These are phyloP conservation scores for Tubosaeta brunneosetosa DNA, from an alignment of 768 basidiomycete genomes.

Conservation along the genomic window DNA sequence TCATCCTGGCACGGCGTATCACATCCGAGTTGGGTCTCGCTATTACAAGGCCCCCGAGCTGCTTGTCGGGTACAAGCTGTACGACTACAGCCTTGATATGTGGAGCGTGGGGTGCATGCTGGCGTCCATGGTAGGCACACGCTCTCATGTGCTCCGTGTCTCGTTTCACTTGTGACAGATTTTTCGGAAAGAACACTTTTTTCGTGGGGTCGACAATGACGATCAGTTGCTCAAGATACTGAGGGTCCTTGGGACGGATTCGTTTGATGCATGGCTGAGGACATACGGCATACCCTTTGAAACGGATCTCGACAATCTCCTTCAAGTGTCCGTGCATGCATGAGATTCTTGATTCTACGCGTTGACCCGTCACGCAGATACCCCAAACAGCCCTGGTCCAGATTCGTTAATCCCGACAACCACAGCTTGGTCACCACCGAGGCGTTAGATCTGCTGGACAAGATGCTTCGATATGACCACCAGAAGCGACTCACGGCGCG, in stretches of 20 bases:
- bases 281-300: slow-evolving; percentile 64
- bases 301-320: slow-evolving; percentile 52
- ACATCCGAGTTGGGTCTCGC: slow-evolving; percentile 65
- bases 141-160: not conserved
- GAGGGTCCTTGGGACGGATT: slow-evolving; percentile 64
- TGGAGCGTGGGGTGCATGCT: slow-evolving; percentile 76
- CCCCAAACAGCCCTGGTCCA: slow-evolving; percentile 59
- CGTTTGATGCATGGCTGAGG: slow-evolving; percentile 56
- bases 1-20: slow-evolving; percentile 63
- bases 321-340: slow-evolving; percentile 38
- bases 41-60: slow-evolving; percentile 75
- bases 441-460: slow-evolving; percentile 63
- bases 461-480: slow-evolving; percentile 65
- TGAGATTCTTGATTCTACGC: not conserved
- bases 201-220: slow-evolving; percentile 69
- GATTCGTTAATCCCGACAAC: slow-evolving; percentile 56
- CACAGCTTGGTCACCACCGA: slow-evolving; percentile 56
- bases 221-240: slow-evolving; percentile 70
- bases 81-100: slow-evolving; percentile 69
- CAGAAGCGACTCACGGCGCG: slow-evolving; percentile 61
- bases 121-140: slow-evolving; percentile 58
- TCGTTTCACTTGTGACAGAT: slow-evolving; percentile 38
- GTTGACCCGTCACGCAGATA: slow-evolving; percentile 36
- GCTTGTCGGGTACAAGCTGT: slow-evolving; percentile 65
- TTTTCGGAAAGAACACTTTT: slow-evolving; percentile 71